Evolutionary conservation across 163 green algal genomes (phyloP).

Genomic region (Chloroidium sp.): DNA sequence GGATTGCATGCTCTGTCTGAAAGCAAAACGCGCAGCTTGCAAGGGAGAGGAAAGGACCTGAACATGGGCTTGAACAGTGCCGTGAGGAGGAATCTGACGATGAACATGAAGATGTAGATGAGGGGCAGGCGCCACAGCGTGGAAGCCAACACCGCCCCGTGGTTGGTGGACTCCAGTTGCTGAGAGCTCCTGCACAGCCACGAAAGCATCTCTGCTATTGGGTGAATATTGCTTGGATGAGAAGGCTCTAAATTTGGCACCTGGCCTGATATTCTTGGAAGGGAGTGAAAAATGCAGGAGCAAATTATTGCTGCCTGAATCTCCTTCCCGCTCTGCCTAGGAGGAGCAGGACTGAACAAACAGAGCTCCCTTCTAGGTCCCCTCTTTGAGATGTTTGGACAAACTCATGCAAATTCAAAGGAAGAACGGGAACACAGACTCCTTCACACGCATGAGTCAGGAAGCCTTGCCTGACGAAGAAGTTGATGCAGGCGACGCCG

Average conservation of each 20-base stretch:
- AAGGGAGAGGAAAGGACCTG: neutral
- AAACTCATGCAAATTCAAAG: neutral
- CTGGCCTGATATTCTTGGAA: too few relatives aligned
- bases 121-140: conserved; percentile 23
- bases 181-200: conserved; percentile 14
- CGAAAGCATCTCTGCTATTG: too few relatives aligned
- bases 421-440: neutral
- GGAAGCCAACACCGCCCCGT: neutral
- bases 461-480: conserved; percentile 46
- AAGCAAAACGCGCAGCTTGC: neutral
- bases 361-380: too few relatives aligned
- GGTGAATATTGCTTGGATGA: too few relatives aligned
- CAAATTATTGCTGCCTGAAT: too few relatives aligned
- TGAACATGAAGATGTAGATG: conserved; percentile 25
- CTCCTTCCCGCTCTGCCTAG: too few relatives aligned
- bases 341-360: too few relatives aligned
- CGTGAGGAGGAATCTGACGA: conserved; percentile 19
- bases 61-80: conserved; percentile 9
- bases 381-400: too few relatives aligned
- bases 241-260: too few relatives aligned
- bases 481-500: conserved; percentile 71
- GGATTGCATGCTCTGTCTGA: too few relatives aligned
- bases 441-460: too few relatives aligned
- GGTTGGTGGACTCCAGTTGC: conserved; percentile 3
- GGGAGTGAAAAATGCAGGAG: too few relatives aligned